Evolutionary conservation across 1,139 yeast species (phyloP), one percentile per base, ranked within the genome.

Genomic region (Geotrichum phurueaensis): DNA sequence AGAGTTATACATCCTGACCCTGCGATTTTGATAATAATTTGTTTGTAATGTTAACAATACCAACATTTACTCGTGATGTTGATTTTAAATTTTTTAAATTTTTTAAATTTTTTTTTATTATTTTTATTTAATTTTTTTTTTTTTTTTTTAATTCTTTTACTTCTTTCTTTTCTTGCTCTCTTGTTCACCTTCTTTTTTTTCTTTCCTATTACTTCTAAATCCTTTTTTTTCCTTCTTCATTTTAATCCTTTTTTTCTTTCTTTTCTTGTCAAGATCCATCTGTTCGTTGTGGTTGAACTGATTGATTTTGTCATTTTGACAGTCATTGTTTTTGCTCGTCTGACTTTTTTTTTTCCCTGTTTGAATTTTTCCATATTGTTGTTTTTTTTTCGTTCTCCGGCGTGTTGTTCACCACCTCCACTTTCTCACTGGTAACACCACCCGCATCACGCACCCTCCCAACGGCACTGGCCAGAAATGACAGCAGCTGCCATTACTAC

Each of bases 271-370:
- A 27, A 20, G 3, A 9, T 27, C 36, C 29, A 20, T 25, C 22
- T 27, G 22, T 45, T 33, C 52, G 20, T 20, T 27, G n/a, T 55
- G n/a, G n/a, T n/a, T n/a, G n/a, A n/a, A n/a, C n/a, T n/a, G n/a
- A n/a, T n/a, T n/a, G n/a, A n/a, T n/a, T n/a, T n/a, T n/a, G n/a
- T n/a, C n/a, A n/a, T n/a, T n/a, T n/a, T n/a, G n/a, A n/a, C n/a
- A n/a, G n/a, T n/a, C n/a, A n/a, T n/a, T n/a, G n/a, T n/a, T n/a
- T 53, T 15, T 49, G 50, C 27, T 55, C 58, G 25, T 47, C 58
- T 36, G 45, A 39, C 18, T 39, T 39, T 39, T 39, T 15, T n/a
- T 23, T 36, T 36, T 36, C n/a, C 29, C 29, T 25, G 29, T 25
- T 6, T 25, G 29, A 25, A 25, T 25, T 25, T 25, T 25, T 25